Evolutionary conservation across 2,329 filamentous ascomycete genomes (phyloP).

Genomic region (Trichoderma atrobrunneum): DNA sequence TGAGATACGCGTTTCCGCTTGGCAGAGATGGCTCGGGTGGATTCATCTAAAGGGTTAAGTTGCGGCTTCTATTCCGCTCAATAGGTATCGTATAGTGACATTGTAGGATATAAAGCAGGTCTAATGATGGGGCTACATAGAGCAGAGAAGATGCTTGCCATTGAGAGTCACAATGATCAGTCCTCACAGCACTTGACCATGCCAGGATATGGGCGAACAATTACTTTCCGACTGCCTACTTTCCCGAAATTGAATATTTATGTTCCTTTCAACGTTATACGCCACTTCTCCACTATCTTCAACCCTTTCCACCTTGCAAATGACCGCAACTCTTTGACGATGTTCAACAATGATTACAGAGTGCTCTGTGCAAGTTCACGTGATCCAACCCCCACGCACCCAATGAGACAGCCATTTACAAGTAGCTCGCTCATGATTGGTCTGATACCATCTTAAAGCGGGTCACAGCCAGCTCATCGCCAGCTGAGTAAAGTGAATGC

Average conservation of each 20-base stretch:
- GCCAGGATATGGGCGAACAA: background rate
- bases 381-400: background rate
- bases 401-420: background rate
- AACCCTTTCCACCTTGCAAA: background rate
- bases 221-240: background rate
- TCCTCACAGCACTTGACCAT: background rate
- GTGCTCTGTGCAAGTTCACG: background rate
- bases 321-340: background rate
- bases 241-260: background rate
- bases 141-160: background rate
- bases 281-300: background rate
- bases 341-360: background rate
- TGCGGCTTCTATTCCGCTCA: background rate
- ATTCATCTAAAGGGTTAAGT: background rate
- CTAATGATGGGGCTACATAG: background rate
- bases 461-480: slow-evolving; percentile 6
- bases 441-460: background rate
- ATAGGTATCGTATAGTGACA: background rate
- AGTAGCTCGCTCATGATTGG: background rate
- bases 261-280: background rate
- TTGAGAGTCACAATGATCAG: background rate
- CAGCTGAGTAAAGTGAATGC: slow-evolving; percentile 1
- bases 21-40: background rate
- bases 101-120: background rate
- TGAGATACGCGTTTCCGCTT: background rate